These are phyloP conservation scores for Phytophthora hibernalis DNA, from an alignment of 352 stramenopile species.

Conservation along the genomic window DNA sequence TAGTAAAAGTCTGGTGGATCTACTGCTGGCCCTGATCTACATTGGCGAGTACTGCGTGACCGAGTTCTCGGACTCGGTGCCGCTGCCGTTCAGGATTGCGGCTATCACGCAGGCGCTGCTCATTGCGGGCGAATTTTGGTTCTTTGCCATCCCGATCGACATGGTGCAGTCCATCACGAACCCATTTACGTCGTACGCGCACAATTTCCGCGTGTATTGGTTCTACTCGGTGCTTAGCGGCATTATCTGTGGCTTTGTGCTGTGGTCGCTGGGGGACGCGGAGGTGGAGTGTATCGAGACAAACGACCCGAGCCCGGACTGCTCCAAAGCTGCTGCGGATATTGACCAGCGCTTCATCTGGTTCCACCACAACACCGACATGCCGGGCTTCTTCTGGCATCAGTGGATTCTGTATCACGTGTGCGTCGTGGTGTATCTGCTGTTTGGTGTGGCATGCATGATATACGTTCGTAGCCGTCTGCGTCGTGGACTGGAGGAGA, in stretches of 20 bases:
- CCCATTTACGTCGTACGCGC: slow-evolving; percentile 87
- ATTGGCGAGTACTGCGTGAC: slow-evolving; percentile 80
- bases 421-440: slow-evolving; percentile 79
- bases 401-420: slow-evolving; percentile 86
- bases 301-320: slow-evolving; percentile 33
- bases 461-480: slow-evolving; percentile 81
- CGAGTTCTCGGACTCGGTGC: slow-evolving; percentile 62
- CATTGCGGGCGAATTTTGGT: slow-evolving; percentile 90
- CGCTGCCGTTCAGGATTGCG: slow-evolving; percentile 66
- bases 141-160: slow-evolving; percentile 90
- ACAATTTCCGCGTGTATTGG: slow-evolving; percentile 88
- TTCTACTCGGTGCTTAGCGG: slow-evolving; percentile 84
- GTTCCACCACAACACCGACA: slow-evolving; percentile 86
- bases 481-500: slow-evolving; percentile 80
- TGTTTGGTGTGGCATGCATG: slow-evolving; percentile 80
- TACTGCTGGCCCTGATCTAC: slow-evolving; percentile 75
- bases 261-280: slow-evolving; percentile 66
- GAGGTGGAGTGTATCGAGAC: slow-evolving; percentile 31
- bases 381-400: slow-evolving; percentile 82
- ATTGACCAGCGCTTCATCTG: slow-evolving; percentile 73
- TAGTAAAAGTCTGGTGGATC: slow-evolving; percentile 87
- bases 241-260: slow-evolving; percentile 63
- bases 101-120: slow-evolving; percentile 80
- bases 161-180: slow-evolving; percentile 92
- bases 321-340: slow-evolving; percentile 20